Evolutionary conservation across 2,329 filamentous ascomycete genomes (phyloP).

Genomic region (Penicillium janthinellum): DNA sequence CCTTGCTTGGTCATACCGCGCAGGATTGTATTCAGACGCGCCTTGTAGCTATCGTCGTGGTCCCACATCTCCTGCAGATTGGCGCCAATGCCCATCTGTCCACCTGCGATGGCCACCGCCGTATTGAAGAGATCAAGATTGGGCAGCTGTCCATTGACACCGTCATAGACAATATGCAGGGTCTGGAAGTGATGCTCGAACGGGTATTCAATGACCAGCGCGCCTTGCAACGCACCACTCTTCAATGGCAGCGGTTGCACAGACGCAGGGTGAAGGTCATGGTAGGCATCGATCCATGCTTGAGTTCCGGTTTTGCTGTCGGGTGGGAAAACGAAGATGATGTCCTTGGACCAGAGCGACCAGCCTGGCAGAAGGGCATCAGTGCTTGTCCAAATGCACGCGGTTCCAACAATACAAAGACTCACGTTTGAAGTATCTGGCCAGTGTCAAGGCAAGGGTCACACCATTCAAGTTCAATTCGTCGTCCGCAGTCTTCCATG

Average conservation of each 20-base stretch:
- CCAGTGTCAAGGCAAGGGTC: slow-evolving; percentile 79
- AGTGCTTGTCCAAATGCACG: slow-evolving; percentile 11
- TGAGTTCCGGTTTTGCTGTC: slow-evolving; percentile 90
- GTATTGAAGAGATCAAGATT: slow-evolving; percentile 97
- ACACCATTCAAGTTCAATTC: slow-evolving; percentile 85
- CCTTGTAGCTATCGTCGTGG: slow-evolving; percentile 74
- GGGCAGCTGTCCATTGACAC: slow-evolving; percentile 90
- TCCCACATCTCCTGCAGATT: slow-evolving; percentile 83
- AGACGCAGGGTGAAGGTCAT: slow-evolving; percentile 75
- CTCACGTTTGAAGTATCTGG: slow-evolving; percentile 87
- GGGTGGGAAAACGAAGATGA: slow-evolving; percentile 84
- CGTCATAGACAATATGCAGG: slow-evolving; percentile 90
- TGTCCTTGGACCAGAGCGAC: slow-evolving; percentile 99
- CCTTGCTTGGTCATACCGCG: slow-evolving; percentile 92
- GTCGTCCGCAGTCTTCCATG: slow-evolving; percentile 80
- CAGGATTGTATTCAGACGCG: slow-evolving; percentile 83
- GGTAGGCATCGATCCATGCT: slow-evolving; percentile 97
- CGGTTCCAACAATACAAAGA: slow-evolving; percentile 1
- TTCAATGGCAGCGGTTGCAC: slow-evolving; percentile 83
- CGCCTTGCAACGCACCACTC: slow-evolving; percentile 89
- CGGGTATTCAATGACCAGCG: slow-evolving; percentile 89
- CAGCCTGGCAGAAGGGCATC: slow-evolving; percentile 59
- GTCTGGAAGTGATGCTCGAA: slow-evolving; percentile 82
- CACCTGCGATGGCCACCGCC: slow-evolving; percentile 79
- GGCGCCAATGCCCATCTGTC: slow-evolving; percentile 87